Percentiles rank a stretch among this genome's conserved stretches.
Evolutionary conservation across 192 early-diverging fungal species (phyloP).

Genomic region (Coemansia sp.): DNA sequence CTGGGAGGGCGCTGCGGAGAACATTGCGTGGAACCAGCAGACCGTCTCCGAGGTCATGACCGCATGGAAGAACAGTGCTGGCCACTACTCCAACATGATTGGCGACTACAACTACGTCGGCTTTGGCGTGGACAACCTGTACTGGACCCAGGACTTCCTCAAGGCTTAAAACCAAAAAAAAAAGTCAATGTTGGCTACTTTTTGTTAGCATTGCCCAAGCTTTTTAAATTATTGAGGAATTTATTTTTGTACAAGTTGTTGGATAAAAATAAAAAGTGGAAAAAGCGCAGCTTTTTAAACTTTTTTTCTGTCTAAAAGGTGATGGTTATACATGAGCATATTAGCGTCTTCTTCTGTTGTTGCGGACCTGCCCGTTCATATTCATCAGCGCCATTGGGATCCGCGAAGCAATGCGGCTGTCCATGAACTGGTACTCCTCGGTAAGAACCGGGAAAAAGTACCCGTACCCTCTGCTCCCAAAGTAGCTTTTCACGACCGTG

Average conservation of each 20-base stretch:
- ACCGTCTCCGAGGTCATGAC: slow-evolving; percentile 38
- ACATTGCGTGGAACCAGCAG: slow-evolving; percentile 49
- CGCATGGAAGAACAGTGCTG: slow-evolving; percentile 47
- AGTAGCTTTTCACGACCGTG: slow-evolving; percentile 38
- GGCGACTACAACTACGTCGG: slow-evolving; percentile 48
- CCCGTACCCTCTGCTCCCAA: slow-evolving; percentile 32
- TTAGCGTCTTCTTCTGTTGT: slow-evolving; percentile 7
- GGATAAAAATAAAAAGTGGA: too few relatives aligned
- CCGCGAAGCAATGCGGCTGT: slow-evolving; percentile 34
- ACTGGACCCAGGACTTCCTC: slow-evolving; percentile 54
- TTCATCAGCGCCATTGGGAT: slow-evolving; percentile 34
- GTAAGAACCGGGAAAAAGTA: slow-evolving; percentile 47
- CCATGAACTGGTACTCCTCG: slow-evolving; percentile 42
- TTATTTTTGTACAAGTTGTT: neutral
- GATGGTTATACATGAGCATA: neutral
- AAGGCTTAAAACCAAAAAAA: too few relatives aligned
- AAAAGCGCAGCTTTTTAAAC: too few relatives aligned
- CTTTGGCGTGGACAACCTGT: slow-evolving; percentile 34
- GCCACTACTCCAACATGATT: slow-evolving; percentile 55
- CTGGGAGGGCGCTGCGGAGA: slow-evolving; percentile 48
- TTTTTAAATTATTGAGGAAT: too few relatives aligned
- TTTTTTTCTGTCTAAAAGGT: neutral
- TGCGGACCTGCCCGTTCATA: slow-evolving; percentile 14
- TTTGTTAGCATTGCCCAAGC: too few relatives aligned
- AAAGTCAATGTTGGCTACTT: too few relatives aligned